Percentiles rank a stretch among this genome's conserved stretches.
Conservation (phyloP, 495 filamentous ascomycete genomes). For the Podospora conica region DNA sequence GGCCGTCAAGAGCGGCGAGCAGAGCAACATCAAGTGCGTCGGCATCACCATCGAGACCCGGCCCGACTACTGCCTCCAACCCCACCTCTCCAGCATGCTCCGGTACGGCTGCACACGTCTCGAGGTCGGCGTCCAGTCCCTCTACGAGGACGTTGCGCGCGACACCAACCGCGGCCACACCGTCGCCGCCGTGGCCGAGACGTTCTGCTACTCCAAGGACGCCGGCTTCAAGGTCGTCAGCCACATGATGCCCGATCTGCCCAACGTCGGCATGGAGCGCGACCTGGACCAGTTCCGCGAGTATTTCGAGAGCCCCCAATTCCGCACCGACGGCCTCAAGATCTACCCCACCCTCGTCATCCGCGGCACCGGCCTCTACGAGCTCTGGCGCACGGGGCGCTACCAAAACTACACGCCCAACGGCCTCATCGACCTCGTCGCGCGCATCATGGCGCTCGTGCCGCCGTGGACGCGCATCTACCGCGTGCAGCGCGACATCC, state of each 20-base stretch:
- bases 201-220: conserved; percentile 91
- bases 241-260: conserved; percentile 99
- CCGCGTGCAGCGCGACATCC: conserved; percentile 95
- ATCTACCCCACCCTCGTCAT: conserved; percentile 98
- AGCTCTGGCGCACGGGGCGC: conserved; percentile 91
- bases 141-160: conserved; percentile 97
- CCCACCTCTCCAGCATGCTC: conserved; percentile 88
- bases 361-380: conserved; percentile 92
- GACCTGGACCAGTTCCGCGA: conserved; percentile 95
- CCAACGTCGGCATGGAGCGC: conserved; percentile 97
- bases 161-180: conserved; percentile 98
- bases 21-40: conserved; percentile 94
- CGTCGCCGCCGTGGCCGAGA: conserved; percentile 88
- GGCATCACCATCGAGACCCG: conserved; percentile 98
- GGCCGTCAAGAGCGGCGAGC: conserved; percentile 82
- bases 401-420: conserved; percentile 99
- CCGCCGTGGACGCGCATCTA: conserved; percentile 99
- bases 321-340: conserved; percentile 96
- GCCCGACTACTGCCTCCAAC: conserved; percentile 91
- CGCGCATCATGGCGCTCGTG: conserved; percentile 86
- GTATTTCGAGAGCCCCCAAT: conserved; percentile 94
- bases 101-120: conserved; percentile 93
- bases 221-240: conserved; percentile 97
- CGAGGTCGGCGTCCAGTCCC: conserved; percentile 90
- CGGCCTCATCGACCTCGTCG: conserved; percentile 88